Percentiles rank a stretch among this genome's conserved stretches.
Evolutionary conservation across 2,329 filamentous ascomycete genomes (phyloP).

Genomic region (Phoma sp.): DNA sequence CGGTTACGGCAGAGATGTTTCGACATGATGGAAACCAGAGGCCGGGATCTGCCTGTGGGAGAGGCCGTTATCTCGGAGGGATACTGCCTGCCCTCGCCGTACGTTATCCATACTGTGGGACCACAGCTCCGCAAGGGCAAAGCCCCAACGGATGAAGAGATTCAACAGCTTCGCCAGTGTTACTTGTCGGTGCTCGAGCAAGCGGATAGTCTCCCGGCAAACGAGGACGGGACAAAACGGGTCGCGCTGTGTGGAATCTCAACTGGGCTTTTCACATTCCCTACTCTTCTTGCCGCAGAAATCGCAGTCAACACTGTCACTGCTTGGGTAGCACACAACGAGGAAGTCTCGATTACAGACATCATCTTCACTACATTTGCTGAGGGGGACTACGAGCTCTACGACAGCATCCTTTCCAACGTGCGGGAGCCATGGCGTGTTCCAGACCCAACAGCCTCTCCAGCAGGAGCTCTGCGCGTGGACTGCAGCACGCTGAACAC

Average conservation of each 20-base stretch:
- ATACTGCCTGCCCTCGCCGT: constrained; percentile 34
- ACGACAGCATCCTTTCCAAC: constrained; percentile 18
- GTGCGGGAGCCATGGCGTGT: constrained; percentile 1
- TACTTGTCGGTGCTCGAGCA: constrained; percentile 40
- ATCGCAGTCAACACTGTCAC: constrained; percentile 37
- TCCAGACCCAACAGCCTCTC: neutral
- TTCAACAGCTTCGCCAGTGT: constrained; percentile 33
- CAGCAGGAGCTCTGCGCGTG: neutral
- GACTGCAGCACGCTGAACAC: constrained; percentile 5
- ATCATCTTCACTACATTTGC: constrained; percentile 45
- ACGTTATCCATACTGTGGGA: constrained; percentile 46
- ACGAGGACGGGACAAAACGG: constrained; percentile 32
- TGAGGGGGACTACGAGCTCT: constrained; percentile 31
- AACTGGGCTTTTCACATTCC: constrained; percentile 47
- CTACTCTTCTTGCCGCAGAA: constrained; percentile 31
- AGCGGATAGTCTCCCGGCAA: constrained; percentile 30
- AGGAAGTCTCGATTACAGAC: constrained; percentile 35
- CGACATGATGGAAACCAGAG: constrained; percentile 30
- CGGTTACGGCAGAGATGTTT: constrained; percentile 40
- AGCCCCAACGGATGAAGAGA: constrained; percentile 24
- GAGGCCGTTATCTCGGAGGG: constrained; percentile 36
- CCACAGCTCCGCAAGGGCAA: constrained; percentile 36
- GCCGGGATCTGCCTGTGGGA: constrained; percentile 31
- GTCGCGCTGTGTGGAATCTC: constrained; percentile 46
- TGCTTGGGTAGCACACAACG: constrained; percentile 35